phyloP scores from a whole-genome alignment of 2,329 filamentous ascomycete genomes.

The Epichloe amarillans region DNA sequence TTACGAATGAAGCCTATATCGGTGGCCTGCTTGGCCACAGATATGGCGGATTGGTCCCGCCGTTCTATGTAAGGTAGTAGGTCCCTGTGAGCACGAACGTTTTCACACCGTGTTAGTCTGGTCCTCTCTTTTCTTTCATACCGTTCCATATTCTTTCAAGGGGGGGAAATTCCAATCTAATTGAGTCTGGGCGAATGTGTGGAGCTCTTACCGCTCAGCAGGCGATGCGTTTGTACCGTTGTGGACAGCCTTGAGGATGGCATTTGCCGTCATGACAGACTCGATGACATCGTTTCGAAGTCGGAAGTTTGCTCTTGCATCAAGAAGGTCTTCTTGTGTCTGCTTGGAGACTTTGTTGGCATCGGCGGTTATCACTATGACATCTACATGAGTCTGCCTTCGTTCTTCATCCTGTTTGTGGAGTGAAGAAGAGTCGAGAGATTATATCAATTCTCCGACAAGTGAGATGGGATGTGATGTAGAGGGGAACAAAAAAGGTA shows the following conservation, averaged over 20 bases:
- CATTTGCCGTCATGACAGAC: constrained; percentile 57
- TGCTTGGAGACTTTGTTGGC: constrained; percentile 36
- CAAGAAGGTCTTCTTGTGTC: constrained; percentile 53
- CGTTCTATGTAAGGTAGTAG: constrained; percentile 52
- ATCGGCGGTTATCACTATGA: constrained; percentile 11
- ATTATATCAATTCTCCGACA: background rate
- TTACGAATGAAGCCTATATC: constrained; percentile 36
- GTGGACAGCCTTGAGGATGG: constrained; percentile 67
- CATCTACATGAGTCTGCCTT: background rate
- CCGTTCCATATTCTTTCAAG: background rate
- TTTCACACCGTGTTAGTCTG: background rate
- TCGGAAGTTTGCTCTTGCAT: constrained; percentile 56
- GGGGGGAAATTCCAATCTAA: no score
- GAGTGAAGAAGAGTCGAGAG: background rate
- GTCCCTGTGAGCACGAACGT: constrained; percentile 31
- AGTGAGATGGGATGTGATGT: background rate
- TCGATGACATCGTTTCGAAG: constrained; percentile 57
- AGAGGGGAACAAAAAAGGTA: no score
- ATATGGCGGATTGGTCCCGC: constrained; percentile 53
- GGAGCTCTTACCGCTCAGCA: constrained; percentile 47
- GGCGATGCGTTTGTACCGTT: constrained; percentile 48
- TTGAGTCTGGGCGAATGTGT: background rate
- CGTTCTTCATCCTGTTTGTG: background rate
- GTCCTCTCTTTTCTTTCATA: background rate
- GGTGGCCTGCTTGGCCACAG: constrained; percentile 45